phyloP scores from a whole-genome alignment of 1,284 basidiomycete species.

The Moesziomyces aphidis region DNA sequence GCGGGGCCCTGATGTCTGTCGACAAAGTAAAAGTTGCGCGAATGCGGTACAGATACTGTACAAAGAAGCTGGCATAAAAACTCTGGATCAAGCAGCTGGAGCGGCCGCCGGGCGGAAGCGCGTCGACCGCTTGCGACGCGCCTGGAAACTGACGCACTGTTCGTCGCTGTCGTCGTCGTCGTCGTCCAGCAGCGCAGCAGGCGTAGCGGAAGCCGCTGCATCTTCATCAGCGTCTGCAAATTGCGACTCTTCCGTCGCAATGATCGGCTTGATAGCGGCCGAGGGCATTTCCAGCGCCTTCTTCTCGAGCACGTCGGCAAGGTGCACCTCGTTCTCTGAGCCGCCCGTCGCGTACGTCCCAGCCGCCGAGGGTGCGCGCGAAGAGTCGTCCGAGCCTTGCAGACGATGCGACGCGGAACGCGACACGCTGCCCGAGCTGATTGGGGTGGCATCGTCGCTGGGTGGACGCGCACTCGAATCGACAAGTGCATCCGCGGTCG shows the following conservation, averaged over 20 bases:
- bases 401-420: constrained; percentile 31
- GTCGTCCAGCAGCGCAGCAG: constrained; percentile 1
- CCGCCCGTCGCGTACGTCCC: constrained; percentile 17
- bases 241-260: constrained; percentile 42
- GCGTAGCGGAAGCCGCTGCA: background rate
- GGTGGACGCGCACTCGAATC: background rate
- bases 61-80: background rate
- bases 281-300: background rate
- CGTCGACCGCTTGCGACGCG: constrained; percentile 37
- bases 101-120: constrained; percentile 20
- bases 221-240: constrained; percentile 50
- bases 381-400: constrained; percentile 26
- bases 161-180: constrained; percentile 49
- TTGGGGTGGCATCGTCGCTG: constrained; percentile 12
- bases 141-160: constrained; percentile 40
- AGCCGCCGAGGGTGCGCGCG: constrained; percentile 20
- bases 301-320: background rate
- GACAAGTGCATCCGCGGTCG: background rate
- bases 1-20: background rate
- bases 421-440: constrained; percentile 28
- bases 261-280: background rate
- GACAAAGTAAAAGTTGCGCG: background rate
- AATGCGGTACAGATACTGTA: background rate
- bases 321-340: constrained; percentile 7
- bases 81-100: background rate